Base-by-base conservation (phyloP, 2,329 filamentous ascomycete species). In the Cadophora luteo-olivacea region DNA sequence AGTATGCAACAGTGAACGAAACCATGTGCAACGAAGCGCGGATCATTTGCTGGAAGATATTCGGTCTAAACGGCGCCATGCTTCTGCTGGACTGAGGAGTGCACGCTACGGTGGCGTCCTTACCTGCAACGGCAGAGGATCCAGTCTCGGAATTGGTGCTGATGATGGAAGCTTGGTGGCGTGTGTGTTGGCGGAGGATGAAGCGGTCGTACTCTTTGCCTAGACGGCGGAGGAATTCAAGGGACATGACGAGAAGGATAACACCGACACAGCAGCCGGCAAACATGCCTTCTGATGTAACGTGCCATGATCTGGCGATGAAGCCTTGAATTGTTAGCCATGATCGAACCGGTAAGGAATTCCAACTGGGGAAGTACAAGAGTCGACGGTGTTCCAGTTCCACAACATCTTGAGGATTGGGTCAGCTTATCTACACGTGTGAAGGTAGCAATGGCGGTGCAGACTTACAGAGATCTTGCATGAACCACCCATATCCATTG, bases 181-280 rank as follows among this genome's bases (percentile, higher is more conserved):
- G 70, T 75, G 80, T 74, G 74, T 86, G 85, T 72, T 85, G 83
- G 33, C 84, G 84, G 69, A 91, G 75, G 36, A 93, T 84, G 74
- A 86, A 86, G 32, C 86, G 83, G 78, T 96, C 92, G 79, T 90
- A 95, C 78, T 94, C 91, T 73, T 91, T 89, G 72, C 86, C 84
- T 29, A 85, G 74, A 36, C 92, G 90, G 61, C 93, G 91, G 25
- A 96, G 84, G 67, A 89, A 82, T 77, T 96, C 92, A 73, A 96
- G 89, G 6, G 81, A 75, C 64, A 95, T 84, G 73, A 92, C 91
- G 64, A 97, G 87, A n/a, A 90, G 81, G 70, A 93, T 83, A 45
- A 93, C 89, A 69, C 91, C 92, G 76, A 97, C 90, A 81, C 92
- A 96, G 64, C 89, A 91, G 25, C 90, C 92, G 60, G 91, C 92